Base-by-base conservation (phyloP, 169 alveolate genomes). In the Sarcocystis neurona region DNA sequence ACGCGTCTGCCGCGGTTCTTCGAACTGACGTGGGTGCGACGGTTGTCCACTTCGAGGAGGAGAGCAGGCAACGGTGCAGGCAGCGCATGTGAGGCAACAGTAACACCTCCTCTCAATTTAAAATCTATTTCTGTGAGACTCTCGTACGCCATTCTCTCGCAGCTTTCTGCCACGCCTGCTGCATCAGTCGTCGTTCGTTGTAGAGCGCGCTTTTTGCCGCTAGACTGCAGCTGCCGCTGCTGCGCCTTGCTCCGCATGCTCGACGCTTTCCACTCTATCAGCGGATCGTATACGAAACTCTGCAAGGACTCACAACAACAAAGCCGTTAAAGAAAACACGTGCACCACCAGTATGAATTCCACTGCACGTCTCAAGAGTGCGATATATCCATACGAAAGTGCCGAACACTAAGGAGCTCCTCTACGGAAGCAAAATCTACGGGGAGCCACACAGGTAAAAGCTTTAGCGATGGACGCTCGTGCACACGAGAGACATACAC, bases 271-370 rank as follows among this genome's bases (percentile, higher is more conserved):
- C 99, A 98, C 89, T 97, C 97, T 78, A 98, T 95, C 58, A 97
- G 94, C 53, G 99, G 99, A 88, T 98, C 99, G 91, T 97, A 97
- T 34, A 98, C 97, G 88, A 98, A 97, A 90, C 94, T 93, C 94
- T 91, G 90, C 12, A 47, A 37, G 8, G 27, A 4, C 15, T 4
- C 34, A 37, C 12, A 39, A 37, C 58, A 72, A 3, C 43, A 34
- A 12, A 34, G 32, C 5, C 1, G n/a, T n/a, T n/a, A n/a, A n/a
- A n/a, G n/a, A n/a, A n/a, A n/a, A n/a, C n/a, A n/a, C n/a, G n/a
- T n/a, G n/a, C n/a, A n/a, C n/a, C n/a, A n/a, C n/a, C n/a, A n/a
- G n/a, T n/a, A n/a, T n/a, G n/a, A n/a, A n/a, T n/a, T n/a, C n/a
- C n/a, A n/a, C n/a, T n/a, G n/a, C n/a, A n/a, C n/a, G n/a, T n/a